Evolutionary conservation across 73 alveolate genomes (phyloP).

Genomic region (Stentor roeselii): DNA sequence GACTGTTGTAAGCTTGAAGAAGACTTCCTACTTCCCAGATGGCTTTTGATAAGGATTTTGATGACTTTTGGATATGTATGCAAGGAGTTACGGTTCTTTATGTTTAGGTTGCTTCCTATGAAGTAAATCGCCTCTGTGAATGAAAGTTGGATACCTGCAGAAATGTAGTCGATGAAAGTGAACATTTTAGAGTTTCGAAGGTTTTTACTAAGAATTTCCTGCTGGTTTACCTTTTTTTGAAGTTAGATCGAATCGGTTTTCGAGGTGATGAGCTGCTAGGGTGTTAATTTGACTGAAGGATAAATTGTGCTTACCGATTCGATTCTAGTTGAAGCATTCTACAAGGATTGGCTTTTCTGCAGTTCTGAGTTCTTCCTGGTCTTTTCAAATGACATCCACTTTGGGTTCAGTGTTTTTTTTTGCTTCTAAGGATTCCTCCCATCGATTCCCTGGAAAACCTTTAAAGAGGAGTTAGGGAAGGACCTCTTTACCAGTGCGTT

Average conservation of each 20-base stretch:
- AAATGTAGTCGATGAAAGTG: constrained; percentile 67
- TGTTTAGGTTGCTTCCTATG: constrained; percentile 66
- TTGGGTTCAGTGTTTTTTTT: constrained; percentile 20
- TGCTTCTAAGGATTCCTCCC: constrained; percentile 25
- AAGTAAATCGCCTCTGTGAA: constrained; percentile 75
- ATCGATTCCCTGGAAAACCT: not conserved
- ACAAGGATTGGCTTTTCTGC: constrained; percentile 45
- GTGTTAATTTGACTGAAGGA: not conserved
- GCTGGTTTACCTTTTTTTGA: not conserved
- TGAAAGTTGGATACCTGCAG: constrained; percentile 58
- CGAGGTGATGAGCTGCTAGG: not conserved
- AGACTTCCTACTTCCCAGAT: constrained; percentile 54
- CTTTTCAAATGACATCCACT: constrained; percentile 54
- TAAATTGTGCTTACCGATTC: constrained; percentile 34
- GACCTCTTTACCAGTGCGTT: constrained; percentile 5
- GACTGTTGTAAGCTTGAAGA: constrained; percentile 59
- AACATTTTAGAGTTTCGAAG: not conserved
- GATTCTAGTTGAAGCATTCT: constrained; percentile 64
- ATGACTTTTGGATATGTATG: constrained; percentile 44
- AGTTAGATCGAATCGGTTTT: not conserved
- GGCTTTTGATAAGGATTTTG: constrained; percentile 62
- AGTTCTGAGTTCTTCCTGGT: constrained; percentile 57
- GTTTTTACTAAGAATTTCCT: constrained; percentile 34
- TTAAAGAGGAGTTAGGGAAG: not conserved
- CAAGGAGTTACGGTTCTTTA: constrained; percentile 50